A percentile compares a stretch with the other conserved stretches of the same genome.
Conservation (phyloP, 495 filamentous ascomycete genomes). For the Aspergillus incahuasiensis region DNA sequence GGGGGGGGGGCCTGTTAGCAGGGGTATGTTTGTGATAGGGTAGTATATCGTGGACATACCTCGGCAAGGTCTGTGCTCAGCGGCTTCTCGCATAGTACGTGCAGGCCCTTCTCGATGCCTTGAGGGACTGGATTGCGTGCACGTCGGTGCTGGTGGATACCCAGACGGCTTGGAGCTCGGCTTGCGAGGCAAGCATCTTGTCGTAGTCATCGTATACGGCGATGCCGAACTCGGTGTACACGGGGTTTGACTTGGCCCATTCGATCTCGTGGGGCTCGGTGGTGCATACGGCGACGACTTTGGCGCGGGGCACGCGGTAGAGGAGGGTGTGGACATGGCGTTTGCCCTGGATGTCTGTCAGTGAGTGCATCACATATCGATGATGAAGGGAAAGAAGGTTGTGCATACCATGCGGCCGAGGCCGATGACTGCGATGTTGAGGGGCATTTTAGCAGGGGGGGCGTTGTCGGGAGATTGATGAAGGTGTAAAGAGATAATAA, state of each 20-base stretch:
- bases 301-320: constrained; percentile 44
- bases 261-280: constrained; percentile 44
- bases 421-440: constrained; percentile 48
- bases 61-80: constrained; percentile 45
- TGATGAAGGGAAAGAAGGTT: no score
- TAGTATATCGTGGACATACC: constrained; percentile 28
- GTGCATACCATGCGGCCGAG: constrained; percentile 48
- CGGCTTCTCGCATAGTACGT: constrained; percentile 56
- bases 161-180: constrained; percentile 48
- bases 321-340: constrained; percentile 52
- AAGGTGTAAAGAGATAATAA: neutral
- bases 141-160: constrained; percentile 50
- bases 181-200: constrained; percentile 47
- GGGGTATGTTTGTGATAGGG: no score
- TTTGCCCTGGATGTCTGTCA: constrained; percentile 24
- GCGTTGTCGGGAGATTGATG: no score
- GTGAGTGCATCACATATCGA: no score
- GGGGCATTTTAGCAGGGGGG: no score
- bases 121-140: constrained; percentile 52
- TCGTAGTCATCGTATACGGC: constrained; percentile 47
- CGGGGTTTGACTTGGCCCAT: constrained; percentile 33
- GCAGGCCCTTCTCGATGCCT: constrained; percentile 48
- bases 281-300: constrained; percentile 48
- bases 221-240: neutral
- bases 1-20: no score